Percentiles rank a stretch among this genome's conserved stretches.
Conservation (phyloP, 192 early-diverging fungal genomes). For the Spizellomyces punctatus region DNA sequence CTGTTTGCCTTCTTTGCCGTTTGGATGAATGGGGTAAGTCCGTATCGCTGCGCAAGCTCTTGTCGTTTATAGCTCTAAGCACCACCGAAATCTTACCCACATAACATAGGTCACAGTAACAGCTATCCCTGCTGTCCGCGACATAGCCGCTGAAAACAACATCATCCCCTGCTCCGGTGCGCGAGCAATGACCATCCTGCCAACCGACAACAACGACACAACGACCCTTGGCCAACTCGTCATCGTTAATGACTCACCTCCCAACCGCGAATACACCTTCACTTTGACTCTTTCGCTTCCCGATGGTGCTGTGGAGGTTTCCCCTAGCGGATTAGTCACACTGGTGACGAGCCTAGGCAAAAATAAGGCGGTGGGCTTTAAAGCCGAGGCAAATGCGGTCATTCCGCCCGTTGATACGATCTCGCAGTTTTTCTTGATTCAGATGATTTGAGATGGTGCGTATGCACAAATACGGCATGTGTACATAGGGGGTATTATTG, state of each 20-base stretch:
- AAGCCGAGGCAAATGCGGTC: background rate
- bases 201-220: conserved; percentile 2
- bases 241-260: background rate
- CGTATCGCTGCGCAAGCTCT: no score
- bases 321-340: background rate
- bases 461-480: no score
- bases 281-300: background rate
- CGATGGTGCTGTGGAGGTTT: background rate
- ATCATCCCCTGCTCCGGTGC: background rate
- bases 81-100: no score
- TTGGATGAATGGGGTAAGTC: no score
- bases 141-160: conserved; percentile 3
- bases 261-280: background rate
- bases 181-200: background rate
- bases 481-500: no score
- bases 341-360: conserved; percentile 1
- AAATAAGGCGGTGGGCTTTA: conserved; percentile 9
- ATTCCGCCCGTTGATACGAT: background rate
- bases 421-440: conserved; percentile 6
- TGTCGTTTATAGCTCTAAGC: no score
- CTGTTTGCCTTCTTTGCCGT: no score
- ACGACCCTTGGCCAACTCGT: background rate
- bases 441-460: conserved; percentile 2
- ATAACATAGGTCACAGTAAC: background rate
- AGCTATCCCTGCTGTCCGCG: conserved; percentile 3